Evolutionary conservation across 257 asterid genomes (phyloP).

Genomic region (Nicotiana knightiana): DNA sequence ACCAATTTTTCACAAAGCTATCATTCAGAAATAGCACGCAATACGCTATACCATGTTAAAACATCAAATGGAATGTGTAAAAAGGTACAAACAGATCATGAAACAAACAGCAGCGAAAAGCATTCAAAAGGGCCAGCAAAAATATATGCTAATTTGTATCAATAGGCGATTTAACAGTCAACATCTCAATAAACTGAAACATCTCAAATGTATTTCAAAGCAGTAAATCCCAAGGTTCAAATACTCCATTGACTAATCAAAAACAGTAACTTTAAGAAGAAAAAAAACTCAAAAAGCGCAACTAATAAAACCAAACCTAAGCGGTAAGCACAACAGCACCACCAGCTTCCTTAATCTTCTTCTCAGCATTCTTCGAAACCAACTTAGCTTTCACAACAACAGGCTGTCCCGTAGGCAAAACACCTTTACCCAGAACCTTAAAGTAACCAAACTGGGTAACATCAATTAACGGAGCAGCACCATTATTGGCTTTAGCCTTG

Average conservation of each 20-base stretch:
- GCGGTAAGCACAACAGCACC: constrained; percentile 33
- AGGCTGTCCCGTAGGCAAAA: constrained; percentile 9
- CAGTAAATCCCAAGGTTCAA: neutral
- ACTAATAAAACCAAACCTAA: constrained; percentile 12
- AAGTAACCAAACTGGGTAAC: constrained; percentile 22
- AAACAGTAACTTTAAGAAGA: neutral
- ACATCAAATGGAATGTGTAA: neutral
- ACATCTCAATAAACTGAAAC: neutral
- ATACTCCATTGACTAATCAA: neutral
- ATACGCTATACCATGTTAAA: neutral
- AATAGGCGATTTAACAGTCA: neutral
- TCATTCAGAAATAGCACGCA: neutral
- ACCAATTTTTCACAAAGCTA: neutral
- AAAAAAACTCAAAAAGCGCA: neutral
- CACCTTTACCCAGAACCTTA: constrained; percentile 29
- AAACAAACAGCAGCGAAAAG: neutral
- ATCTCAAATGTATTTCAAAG: neutral
- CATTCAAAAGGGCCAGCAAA: neutral
- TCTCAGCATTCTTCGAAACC: constrained; percentile 24
- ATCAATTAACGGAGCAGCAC: constrained; percentile 17
- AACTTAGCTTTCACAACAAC: constrained; percentile 26
- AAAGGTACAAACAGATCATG: neutral
- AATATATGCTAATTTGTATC: neutral
- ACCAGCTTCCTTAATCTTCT: constrained; percentile 30
- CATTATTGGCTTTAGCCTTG: constrained; percentile 10